A percentile compares a stretch with the other conserved stretches of the same genome.
Conservation (phyloP, 2,329 filamentous ascomycete species). For the Neofusicoccum kwambonambiense region DNA sequence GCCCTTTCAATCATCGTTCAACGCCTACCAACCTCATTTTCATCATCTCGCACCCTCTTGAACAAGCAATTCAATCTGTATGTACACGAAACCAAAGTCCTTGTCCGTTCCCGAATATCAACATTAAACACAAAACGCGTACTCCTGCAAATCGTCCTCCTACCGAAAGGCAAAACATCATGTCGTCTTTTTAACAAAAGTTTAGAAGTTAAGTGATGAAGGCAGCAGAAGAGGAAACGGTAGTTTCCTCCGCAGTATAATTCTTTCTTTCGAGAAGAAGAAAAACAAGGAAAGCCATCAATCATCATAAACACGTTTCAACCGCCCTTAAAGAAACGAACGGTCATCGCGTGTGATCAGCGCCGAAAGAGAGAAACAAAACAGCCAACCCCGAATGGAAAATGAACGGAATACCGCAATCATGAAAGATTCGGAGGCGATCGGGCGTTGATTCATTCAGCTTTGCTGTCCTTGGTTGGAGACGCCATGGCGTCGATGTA, state of each 20-base stretch:
- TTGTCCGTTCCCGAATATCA: neutral
- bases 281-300: neutral
- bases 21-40: too few species aligned
- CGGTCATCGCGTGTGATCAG: neutral
- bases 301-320: neutral
- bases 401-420: neutral
- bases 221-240: neutral
- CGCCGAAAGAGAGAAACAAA: neutral
- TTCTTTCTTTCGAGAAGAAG: neutral
- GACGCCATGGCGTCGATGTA: neutral
- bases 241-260: neutral
- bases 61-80: neutral
- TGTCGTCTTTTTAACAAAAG: neutral
- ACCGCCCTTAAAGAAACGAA: neutral
- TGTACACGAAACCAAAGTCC: neutral
- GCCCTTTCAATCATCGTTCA: too few species aligned
- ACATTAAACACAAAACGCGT: neutral
- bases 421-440: neutral
- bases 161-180: neutral
- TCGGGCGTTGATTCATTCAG: neutral
- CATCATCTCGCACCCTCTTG: too few species aligned
- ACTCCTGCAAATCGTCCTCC: neutral
- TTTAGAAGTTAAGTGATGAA: neutral
- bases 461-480: neutral
- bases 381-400: neutral